These are phyloP conservation scores for Fusarium hostae DNA, from an alignment of 2,329 filamentous ascomycete genomes.

Conservation along the genomic window DNA sequence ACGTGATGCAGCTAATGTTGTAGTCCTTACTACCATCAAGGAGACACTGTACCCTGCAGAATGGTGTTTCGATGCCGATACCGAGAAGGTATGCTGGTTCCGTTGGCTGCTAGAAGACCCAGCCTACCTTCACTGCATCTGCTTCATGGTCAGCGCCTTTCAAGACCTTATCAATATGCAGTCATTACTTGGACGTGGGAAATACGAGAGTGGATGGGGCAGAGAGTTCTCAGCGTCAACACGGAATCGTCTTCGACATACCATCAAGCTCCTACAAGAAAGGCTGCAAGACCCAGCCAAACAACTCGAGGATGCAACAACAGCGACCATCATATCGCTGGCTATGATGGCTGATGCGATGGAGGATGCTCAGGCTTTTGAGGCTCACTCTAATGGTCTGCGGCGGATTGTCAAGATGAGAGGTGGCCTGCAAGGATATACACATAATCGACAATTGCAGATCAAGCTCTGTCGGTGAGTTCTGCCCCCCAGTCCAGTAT, in stretches of 20 bases:
- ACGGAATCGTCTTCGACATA: constrained; percentile 16
- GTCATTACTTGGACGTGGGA: not conserved
- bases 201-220: not conserved
- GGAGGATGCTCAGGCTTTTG: constrained; percentile 32
- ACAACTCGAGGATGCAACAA: constrained; percentile 36
- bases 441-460: constrained; percentile 41
- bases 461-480: constrained; percentile 47
- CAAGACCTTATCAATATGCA: constrained; percentile 25
- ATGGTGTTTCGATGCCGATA: constrained; percentile 42
- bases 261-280: constrained; percentile 33
- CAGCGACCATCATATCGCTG: constrained; percentile 34
- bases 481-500: rapidly evolving
- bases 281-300: constrained; percentile 22
- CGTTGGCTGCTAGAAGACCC: constrained; percentile 45
- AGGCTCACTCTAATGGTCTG: constrained; percentile 39
- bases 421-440: constrained; percentile 42
- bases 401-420: constrained; percentile 42
- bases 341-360: constrained; percentile 40
- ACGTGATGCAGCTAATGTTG: not conserved
- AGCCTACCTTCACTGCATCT: constrained; percentile 40
- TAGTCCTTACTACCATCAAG: constrained; percentile 44
- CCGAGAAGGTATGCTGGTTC: constrained; percentile 41
- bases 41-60: constrained; percentile 46
- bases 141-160: constrained; percentile 43
- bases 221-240: constrained; percentile 27